Base-by-base conservation (phyloP, 495 filamentous ascomycete genomes). In the Pyronema domesticum region DNA sequence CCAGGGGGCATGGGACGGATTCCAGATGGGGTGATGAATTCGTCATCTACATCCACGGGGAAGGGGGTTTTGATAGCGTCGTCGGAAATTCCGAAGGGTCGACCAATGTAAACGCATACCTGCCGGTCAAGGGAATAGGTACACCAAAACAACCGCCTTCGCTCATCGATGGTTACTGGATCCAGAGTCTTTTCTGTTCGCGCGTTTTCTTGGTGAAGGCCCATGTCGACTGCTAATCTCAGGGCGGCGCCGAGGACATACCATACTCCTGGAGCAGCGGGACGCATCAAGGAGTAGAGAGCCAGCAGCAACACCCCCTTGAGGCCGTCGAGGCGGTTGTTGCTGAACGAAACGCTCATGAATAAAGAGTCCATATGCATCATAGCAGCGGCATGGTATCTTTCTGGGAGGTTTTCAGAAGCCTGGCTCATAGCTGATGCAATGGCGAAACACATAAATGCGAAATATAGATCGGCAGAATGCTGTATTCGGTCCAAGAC, bases 81-180 rank as follows among this genome's bases (percentile, higher is more conserved):
- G 51, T 76, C 74, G 0, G 72, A 65, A 36, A 76, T 69, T 0
- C 70, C 73, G 23, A 76, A 58, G 1, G 74, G 74, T 45, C 74
- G 69, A 11, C 71, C 72, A 0, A 76, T 57, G 1, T 74, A 75
- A 23, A 73, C 69, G 0, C 72, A 71, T 18, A 76, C 70, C 37
- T 75, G 66, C 7, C 74, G 71, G 50, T 76, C 74, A 9, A 76
- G 60, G 7, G 72, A 74, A 53, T 76, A 76, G 1, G 74, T 65
- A 58, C 72, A 75, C 74, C 74, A 76, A 48, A 75, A 76, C 0
- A 71, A 67, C 6, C 74, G 69, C 43, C 74, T 74, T 7, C 71
- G 61, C 66, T 74, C 72, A 51, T 76, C 74, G 17, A 75, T 64
- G 37, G 70, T 68, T 0, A 64, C 58, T 36, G 70, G 46, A 42